Base-by-base conservation (phyloP, 176 grass and related monocot species). In the Poa pratensis region DNA sequence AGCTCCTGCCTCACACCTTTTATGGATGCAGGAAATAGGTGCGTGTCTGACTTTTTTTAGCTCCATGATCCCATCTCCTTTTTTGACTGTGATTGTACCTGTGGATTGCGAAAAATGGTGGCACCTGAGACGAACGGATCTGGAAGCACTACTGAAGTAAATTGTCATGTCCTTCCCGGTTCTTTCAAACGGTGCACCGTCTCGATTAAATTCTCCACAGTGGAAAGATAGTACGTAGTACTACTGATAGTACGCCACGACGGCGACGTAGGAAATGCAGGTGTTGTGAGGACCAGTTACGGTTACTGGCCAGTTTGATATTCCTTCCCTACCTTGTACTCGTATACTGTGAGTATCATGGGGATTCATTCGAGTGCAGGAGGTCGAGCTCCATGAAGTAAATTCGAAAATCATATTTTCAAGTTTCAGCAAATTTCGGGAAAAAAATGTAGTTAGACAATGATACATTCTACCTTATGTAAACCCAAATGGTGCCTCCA, bases 41-140 rank as follows among this genome's bases (percentile, higher is more conserved):
- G 64, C 13, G 0, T 83, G 84, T 79, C 79, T 79, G 20, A 10
- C 74, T 1, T 5, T 74, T 90, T 90, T 86, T 16, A 82, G 74
- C 45, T 40, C 26, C 77, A 81, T 34, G 51, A 30, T 70, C 66
- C 27, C 76, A 2, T 77, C 23, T 16, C 23, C 18, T 43, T 83
- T 46, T 57, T 30, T 57, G 57, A 57, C 12, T 10, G 81, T 48
- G 24, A 43, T 50, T 55, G 69, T 75, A 86, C 83, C 8, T 78
- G 68, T n/a, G 43, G 51, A 72, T 72, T 73, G 64, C 23, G 23
- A 61, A 55, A 59, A 73, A 46, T 6, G 26, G 83, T 19, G 55
- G n/a, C 42, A 85, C 72, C 78, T 71, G 83, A 16, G 62, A 19
- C 8, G 70, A 86, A 73, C 63, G 24, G 73, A 82, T 27, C 8